Conservation (phyloP, 169 alveolate species). For the Plasmodium falciparum region DNA sequence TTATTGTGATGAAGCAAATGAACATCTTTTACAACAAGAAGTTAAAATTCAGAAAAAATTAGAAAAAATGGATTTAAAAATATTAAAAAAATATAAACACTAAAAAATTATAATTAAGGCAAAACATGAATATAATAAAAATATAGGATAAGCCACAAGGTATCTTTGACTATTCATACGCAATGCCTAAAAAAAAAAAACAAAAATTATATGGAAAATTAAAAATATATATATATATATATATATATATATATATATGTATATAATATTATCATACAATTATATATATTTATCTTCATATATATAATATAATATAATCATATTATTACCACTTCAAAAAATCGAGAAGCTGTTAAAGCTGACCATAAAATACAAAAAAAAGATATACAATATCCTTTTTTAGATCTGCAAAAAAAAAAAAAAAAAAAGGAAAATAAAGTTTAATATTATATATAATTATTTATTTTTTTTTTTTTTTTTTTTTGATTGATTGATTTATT, state of each 20-base stretch:
- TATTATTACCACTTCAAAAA: conserved; percentile 83
- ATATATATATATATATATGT: neutral
- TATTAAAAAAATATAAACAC: conserved; percentile 48
- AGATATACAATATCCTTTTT: conserved; percentile 79
- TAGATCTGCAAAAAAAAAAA: conserved; percentile 34
- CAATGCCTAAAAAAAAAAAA: conserved; percentile 66
- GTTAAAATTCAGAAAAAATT: conserved; percentile 48
- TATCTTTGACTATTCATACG: conserved; percentile 87
- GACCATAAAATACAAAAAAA: conserved; percentile 83
- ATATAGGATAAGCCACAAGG: conserved; percentile 88
- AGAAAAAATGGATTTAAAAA: conserved; percentile 49
- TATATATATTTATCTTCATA: neutral
- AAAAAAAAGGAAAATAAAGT: neutral
- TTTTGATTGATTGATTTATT: too few species aligned
- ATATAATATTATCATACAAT: neutral
- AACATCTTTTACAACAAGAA: conserved; percentile 33
- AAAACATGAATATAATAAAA: conserved; percentile 87
- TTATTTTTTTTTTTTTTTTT: too few species aligned
- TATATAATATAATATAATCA: neutral
- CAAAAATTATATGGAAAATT: neutral
- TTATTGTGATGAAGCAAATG: conserved; percentile 74
- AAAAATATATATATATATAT: neutral
- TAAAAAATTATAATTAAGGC: conserved; percentile 84
- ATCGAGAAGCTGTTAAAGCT: conserved; percentile 89
- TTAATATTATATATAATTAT: neutral